phyloP scores from a whole-genome alignment of 306 rosid genomes.

The Sesbania bispinosa region DNA sequence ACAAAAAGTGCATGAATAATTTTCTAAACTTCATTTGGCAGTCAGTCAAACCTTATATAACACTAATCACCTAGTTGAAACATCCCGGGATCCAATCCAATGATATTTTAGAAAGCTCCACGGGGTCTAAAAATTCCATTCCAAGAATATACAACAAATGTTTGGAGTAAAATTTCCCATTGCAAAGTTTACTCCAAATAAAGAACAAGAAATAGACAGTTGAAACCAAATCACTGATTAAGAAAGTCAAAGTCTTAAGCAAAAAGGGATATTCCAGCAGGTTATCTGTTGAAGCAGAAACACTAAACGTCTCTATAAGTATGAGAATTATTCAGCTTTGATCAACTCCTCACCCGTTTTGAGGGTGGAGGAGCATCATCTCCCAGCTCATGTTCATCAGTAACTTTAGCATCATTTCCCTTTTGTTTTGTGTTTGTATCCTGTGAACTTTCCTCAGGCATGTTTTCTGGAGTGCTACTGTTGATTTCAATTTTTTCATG shows the following conservation, averaged over 20 bases:
- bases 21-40: background rate
- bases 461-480: background rate
- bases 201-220: background rate
- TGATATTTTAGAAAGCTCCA: slow-evolving; percentile 9
- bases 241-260: slow-evolving; percentile 9
- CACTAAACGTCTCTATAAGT: background rate
- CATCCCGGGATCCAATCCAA: background rate
- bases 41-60: background rate
- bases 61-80: background rate
- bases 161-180: slow-evolving; percentile 1
- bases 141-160: slow-evolving; percentile 16
- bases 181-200: slow-evolving; percentile 8
- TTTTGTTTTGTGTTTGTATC: slow-evolving; percentile 38
- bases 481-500: slow-evolving; percentile 25
- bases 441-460: slow-evolving; percentile 31
- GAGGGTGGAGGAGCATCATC: slow-evolving; percentile 38
- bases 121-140: background rate
- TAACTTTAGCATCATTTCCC: slow-evolving; percentile 30
- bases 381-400: slow-evolving; percentile 16
- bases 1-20: background rate
- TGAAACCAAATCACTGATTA: background rate
- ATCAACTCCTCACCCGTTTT: slow-evolving; percentile 57
- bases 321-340: background rate
- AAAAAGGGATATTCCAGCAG: slow-evolving; percentile 11
- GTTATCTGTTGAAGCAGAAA: slow-evolving; percentile 20